Evolutionary conservation across 371 early-diverging fungal species (phyloP).

Genomic region (Rhizomucor pusillus): DNA sequence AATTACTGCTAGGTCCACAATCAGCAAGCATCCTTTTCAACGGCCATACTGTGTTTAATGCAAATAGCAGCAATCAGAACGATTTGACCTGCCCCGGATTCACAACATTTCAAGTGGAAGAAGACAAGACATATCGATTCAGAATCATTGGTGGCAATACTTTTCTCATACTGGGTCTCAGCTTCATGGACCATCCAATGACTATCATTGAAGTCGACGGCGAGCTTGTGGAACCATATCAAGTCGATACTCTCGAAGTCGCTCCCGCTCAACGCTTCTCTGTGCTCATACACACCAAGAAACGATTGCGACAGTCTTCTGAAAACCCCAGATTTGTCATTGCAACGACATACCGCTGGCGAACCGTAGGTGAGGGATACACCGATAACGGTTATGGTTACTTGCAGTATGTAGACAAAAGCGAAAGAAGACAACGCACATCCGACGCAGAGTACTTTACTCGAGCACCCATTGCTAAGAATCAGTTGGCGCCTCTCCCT

Average conservation of each 20-base stretch:
- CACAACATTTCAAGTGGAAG: constrained; percentile 16
- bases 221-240: constrained; percentile 25
- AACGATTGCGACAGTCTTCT: too few relatives aligned
- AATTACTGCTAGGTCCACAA: constrained; percentile 17
- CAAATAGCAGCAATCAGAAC: too few relatives aligned
- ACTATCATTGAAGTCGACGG: constrained; percentile 45
- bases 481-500: constrained; percentile 2
- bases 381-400: constrained; percentile 6
- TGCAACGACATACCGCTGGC: constrained; percentile 3
- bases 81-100: constrained; percentile 27
- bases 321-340: background rate
- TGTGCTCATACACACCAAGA: constrained; percentile 24
- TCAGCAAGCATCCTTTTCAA: constrained; percentile 35
- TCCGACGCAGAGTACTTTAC: background rate
- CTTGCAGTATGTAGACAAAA: constrained; percentile 3
- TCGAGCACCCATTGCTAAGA: background rate
- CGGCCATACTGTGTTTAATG: constrained; percentile 18
- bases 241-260: constrained; percentile 24
- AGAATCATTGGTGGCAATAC: constrained; percentile 35
- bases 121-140: constrained; percentile 31
- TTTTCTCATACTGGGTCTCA: constrained; percentile 31
- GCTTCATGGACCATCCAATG: constrained; percentile 27
- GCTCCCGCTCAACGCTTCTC: constrained; percentile 41
- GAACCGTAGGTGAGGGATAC: background rate
- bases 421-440: background rate